These are phyloP conservation scores for Penicillium sp. DNA, from an alignment of 2,329 filamentous ascomycete species.

Conservation along the genomic window DNA sequence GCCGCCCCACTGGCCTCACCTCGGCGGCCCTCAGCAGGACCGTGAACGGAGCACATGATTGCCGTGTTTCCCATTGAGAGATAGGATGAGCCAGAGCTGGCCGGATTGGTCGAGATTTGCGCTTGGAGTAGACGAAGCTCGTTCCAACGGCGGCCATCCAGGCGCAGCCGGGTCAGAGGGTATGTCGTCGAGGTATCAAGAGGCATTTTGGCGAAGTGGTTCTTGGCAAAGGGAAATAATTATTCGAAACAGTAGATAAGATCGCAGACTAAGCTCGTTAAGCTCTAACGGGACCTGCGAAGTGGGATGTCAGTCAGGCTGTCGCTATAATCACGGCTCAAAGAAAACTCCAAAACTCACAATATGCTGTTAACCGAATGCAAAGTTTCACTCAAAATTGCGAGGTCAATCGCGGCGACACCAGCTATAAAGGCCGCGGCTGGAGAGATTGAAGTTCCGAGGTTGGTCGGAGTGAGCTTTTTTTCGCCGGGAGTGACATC, in stretches of 20 bases:
- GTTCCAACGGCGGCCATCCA: constrained; percentile 92
- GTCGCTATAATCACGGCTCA: background rate
- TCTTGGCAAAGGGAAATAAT: background rate
- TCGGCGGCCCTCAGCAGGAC: constrained; percentile 73
- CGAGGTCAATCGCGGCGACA: too few relatives aligned
- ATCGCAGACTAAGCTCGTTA: constrained; percentile 7
- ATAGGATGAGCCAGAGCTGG: constrained; percentile 90
- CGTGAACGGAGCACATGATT: constrained; percentile 88
- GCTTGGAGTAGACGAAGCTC: constrained; percentile 87
- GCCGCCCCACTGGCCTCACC: constrained; percentile 51
- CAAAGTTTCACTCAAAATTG: too few relatives aligned
- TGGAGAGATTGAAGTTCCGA: constrained; percentile 6
- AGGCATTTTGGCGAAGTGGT: constrained; percentile 65
- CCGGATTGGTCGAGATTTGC: constrained; percentile 88
- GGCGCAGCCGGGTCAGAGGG: constrained; percentile 78
- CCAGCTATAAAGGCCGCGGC: constrained; percentile 4
- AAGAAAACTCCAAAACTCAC: background rate
- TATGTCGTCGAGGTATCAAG: constrained; percentile 94
- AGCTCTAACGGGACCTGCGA: constrained; percentile 2
- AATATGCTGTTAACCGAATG: too few relatives aligned
- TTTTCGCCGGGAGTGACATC: constrained; percentile 30
- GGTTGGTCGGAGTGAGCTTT: constrained; percentile 16
- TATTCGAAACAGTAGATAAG: constrained; percentile 1
- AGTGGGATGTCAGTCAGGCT: constrained; percentile 9
- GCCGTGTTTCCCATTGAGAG: constrained; percentile 98